Conservation (phyloP, 257 asterid genomes). For the Plantago ovata region DNA sequence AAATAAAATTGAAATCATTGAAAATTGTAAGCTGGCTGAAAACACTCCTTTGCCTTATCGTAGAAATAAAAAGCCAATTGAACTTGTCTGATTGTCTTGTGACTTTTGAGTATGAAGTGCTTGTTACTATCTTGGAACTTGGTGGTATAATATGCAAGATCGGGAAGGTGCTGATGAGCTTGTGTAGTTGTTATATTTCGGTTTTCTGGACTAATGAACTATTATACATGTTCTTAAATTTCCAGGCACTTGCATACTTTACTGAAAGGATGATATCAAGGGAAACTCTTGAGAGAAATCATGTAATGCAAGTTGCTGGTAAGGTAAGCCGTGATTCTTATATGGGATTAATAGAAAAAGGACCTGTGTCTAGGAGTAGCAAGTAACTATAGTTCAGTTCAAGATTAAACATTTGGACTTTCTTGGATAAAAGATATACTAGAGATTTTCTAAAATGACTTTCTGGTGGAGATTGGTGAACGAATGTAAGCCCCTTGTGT, state of each 20-base stretch:
- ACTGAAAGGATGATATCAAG: constrained; percentile 69
- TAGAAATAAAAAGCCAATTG: not conserved
- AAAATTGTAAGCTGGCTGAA: too few species aligned
- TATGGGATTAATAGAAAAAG: not conserved
- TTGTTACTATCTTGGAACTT: not conserved
- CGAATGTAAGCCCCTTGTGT: too few species aligned
- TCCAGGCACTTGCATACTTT: constrained; percentile 61
- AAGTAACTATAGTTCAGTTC: too few species aligned
- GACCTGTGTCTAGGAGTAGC: too few species aligned
- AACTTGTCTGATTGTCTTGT: not conserved
- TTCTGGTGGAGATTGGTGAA: too few species aligned
- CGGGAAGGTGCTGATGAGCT: too few species aligned
- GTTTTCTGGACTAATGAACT: not conserved
- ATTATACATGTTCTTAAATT: not conserved
- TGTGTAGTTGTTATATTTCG: not conserved
- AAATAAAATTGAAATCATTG: too few species aligned
- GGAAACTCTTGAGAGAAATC: constrained; percentile 58
- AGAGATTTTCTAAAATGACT: too few species aligned
- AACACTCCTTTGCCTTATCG: not conserved
- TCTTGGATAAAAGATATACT: too few species aligned
- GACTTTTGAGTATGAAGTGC: too few species aligned
- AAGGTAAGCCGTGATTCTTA: constrained; percentile 36
- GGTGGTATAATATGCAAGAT: too few species aligned
- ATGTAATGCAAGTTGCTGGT: constrained; percentile 66
- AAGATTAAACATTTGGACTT: too few species aligned